A percentile compares a stretch with the other conserved stretches of the same genome.
Conservation (phyloP, 1,284 basidiomycete genomes). For the Tremellales sp. region DNA sequence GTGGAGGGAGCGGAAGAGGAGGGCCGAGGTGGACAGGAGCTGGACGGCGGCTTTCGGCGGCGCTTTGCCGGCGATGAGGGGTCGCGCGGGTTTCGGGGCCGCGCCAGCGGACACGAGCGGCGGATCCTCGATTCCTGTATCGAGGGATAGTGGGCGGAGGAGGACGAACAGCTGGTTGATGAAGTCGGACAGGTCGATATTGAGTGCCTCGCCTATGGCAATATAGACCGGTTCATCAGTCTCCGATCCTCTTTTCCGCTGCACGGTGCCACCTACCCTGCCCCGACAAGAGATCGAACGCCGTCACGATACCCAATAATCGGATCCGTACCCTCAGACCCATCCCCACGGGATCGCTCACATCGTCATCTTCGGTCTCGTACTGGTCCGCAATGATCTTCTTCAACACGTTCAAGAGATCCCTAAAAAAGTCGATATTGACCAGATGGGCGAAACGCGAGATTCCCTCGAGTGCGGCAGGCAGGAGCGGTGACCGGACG, state of each 20-base stretch:
- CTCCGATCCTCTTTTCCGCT: slow-evolving; percentile 1
- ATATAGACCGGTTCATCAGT: background rate
- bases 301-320: slow-evolving; percentile 86
- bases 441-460: slow-evolving; percentile 92
- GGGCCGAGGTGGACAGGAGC: slow-evolving; percentile 51
- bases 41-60: slow-evolving; percentile 25
- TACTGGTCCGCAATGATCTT: slow-evolving; percentile 61
- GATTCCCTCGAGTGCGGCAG: slow-evolving; percentile 86
- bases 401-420: slow-evolving; percentile 83
- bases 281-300: slow-evolving; percentile 91
- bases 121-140: slow-evolving; percentile 52
- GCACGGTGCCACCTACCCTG: slow-evolving; percentile 62
- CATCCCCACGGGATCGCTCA: slow-evolving; percentile 31
- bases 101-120: slow-evolving; percentile 33
- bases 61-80: slow-evolving; percentile 18
- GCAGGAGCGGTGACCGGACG: slow-evolving; percentile 73
- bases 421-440: slow-evolving; percentile 98
- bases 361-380: slow-evolving; percentile 48
- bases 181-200: slow-evolving; percentile 91
- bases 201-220: slow-evolving; percentile 80
- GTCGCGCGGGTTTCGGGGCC: slow-evolving; percentile 11
- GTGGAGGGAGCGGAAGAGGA: slow-evolving; percentile 80
- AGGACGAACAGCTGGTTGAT: slow-evolving; percentile 57
- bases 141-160: slow-evolving; percentile 52
- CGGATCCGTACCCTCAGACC: slow-evolving; percentile 58